phyloP scores from a whole-genome alignment of 805 yeast genomes.

The Sugiyamaella valdiviana region DNA sequence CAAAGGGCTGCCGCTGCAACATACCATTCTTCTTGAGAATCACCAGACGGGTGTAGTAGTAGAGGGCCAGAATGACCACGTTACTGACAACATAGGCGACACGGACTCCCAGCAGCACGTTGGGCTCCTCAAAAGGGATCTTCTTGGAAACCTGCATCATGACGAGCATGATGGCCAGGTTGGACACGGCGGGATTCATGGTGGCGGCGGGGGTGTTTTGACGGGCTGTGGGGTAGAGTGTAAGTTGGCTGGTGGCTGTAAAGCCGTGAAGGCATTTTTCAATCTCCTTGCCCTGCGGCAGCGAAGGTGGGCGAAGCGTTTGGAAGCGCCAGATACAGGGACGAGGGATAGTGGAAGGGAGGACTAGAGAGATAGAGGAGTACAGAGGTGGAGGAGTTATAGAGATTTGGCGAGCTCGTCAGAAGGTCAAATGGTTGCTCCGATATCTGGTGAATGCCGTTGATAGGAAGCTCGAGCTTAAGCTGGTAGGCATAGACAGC shows the following conservation, averaged over 20 bases:
- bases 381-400: neutral
- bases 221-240: neutral
- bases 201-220: constrained; percentile 2
- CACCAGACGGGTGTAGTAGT: constrained; percentile 53
- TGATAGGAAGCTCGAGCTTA: too few species aligned
- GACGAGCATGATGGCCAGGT: constrained; percentile 83
- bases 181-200: constrained; percentile 86
- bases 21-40: constrained; percentile 60
- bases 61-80: constrained; percentile 55
- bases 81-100: constrained; percentile 64
- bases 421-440: too few species aligned
- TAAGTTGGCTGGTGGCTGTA: neutral
- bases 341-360: neutral
- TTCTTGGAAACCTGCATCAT: constrained; percentile 93
- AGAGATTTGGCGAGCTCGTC: too few species aligned
- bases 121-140: constrained; percentile 82
- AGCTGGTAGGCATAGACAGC: too few species aligned
- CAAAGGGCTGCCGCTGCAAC: too few species aligned
- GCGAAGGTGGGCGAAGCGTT: neutral
- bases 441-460: too few species aligned
- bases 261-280: neutral
- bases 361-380: neutral
- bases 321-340: neutral
- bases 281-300: neutral
- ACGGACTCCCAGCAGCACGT: constrained; percentile 67